Conservation (phyloP, 140 eudicot genomes). For the Flaveria floridana region DNA sequence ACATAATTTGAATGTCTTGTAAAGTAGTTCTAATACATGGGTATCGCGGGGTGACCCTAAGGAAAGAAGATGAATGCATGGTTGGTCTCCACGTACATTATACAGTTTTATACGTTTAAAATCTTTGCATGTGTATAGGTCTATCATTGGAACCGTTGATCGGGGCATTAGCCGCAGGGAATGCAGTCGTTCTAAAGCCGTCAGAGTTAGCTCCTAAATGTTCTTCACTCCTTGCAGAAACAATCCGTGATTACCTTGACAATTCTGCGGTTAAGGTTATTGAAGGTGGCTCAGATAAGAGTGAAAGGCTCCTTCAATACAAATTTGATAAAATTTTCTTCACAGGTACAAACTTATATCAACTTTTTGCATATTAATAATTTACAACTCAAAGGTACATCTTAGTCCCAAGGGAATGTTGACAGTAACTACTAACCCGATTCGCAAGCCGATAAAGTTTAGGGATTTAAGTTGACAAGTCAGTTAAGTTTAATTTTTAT, state of each 20-base stretch:
- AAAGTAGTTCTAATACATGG: not conserved
- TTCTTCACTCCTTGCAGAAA: constrained; percentile 54
- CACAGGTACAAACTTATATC: constrained; percentile 57
- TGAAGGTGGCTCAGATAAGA: constrained; percentile 58
- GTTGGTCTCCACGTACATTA: not conserved
- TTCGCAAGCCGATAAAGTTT: too few species aligned
- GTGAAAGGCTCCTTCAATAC: constrained; percentile 54
- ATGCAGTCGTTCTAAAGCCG: constrained; percentile 70
- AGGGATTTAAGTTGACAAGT: too few species aligned
- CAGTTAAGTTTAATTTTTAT: too few species aligned
- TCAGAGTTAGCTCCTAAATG: constrained; percentile 76
- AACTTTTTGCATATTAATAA: not conserved
- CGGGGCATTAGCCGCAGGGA: constrained; percentile 91
- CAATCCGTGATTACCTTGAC: constrained; percentile 57
- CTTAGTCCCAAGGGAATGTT: too few species aligned
- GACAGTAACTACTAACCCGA: too few species aligned
- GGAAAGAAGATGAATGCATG: not conserved
- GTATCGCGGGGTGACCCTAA: not conserved
- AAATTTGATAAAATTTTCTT: constrained; percentile 91
- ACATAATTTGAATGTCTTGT: not conserved
- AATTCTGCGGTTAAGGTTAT: constrained; percentile 62
- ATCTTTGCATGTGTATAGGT: constrained; percentile 37
- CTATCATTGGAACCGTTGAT: constrained; percentile 73
- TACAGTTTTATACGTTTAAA: not conserved
- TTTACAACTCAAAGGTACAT: not conserved